Conservation (phyloP, 2,329 filamentous ascomycete genomes). For the Exophiala bonariae region DNA sequence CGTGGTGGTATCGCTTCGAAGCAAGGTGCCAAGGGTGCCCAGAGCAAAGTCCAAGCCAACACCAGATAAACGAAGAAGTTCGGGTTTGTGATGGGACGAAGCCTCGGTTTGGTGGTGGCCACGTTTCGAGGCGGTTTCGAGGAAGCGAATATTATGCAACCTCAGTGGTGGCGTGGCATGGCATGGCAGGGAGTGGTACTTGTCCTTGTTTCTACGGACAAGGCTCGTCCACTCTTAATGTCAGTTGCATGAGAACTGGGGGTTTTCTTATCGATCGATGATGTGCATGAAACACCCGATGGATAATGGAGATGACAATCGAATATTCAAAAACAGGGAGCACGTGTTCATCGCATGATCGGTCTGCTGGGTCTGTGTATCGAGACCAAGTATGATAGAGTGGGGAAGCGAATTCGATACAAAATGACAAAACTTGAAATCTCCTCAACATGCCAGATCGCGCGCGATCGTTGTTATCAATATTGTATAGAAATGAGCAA, state of each 20-base stretch:
- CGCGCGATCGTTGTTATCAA: too few relatives aligned
- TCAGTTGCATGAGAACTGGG: too few relatives aligned
- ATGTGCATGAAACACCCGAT: too few relatives aligned
- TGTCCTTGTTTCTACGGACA: too few relatives aligned
- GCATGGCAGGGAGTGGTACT: too few relatives aligned
- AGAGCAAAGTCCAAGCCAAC: slow-evolving; percentile 79
- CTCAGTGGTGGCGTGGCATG: not conserved
- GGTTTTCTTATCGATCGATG: too few relatives aligned
- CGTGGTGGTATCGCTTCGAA: slow-evolving; percentile 80
- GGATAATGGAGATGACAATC: slow-evolving; percentile 3
- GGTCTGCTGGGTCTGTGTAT: not conserved
- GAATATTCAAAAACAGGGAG: not conserved
- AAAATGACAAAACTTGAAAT: slow-evolving; percentile 1
- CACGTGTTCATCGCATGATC: not conserved
- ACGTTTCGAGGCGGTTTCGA: not conserved
- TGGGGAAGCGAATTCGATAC: slow-evolving; percentile 5
- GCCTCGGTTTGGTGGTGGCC: not conserved
- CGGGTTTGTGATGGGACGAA: too few relatives aligned
- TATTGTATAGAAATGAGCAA: too few relatives aligned
- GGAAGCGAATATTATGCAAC: not conserved
- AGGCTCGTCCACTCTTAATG: too few relatives aligned
- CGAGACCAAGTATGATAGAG: slow-evolving; percentile 1
- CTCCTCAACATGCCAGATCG: not conserved
- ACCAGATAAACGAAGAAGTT: slow-evolving; percentile 36
- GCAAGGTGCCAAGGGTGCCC: slow-evolving; percentile 92